phyloP scores from a whole-genome alignment of 1,139 yeast species.

The Entelexis sorbosivorans region DNA sequence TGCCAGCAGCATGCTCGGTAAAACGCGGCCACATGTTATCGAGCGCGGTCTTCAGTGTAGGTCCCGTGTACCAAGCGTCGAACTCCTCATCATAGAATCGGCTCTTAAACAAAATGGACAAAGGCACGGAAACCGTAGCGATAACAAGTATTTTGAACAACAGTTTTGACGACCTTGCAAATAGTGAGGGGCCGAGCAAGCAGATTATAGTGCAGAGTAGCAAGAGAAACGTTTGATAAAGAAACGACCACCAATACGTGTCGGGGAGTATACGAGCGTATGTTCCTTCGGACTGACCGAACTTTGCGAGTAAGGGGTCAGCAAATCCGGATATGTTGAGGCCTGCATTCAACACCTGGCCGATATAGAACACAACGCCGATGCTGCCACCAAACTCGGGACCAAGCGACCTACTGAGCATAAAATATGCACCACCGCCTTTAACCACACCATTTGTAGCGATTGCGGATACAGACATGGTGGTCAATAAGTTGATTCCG shows the following conservation, averaged over 20 bases:
- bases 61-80: conserved; percentile 53
- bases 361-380: conserved; percentile 65
- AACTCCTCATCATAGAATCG: conserved; percentile 46
- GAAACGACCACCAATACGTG: conserved; percentile 45
- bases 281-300: conserved; percentile 49
- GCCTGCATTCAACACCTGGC: conserved; percentile 65
- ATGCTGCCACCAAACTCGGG: conserved; percentile 83
- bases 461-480: conserved; percentile 64
- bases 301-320: conserved; percentile 59
- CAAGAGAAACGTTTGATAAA: conserved; percentile 56
- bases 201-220: conserved; percentile 68
- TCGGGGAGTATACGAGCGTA: conserved; percentile 45
- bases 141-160: conserved; percentile 56
- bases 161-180: conserved; percentile 71
- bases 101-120: conserved; percentile 54
- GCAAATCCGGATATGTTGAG: conserved; percentile 71
- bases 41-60: conserved; percentile 51
- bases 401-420: conserved; percentile 67
- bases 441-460: conserved; percentile 75
- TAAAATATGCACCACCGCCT: conserved; percentile 78
- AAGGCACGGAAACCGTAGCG: conserved; percentile 73
- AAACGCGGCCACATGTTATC: conserved; percentile 66
- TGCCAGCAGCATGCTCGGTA: conserved; percentile 87
- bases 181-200: conserved; percentile 69
- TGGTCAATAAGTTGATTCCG: conserved; percentile 54